Evolutionary conservation across 108 stramenopile species (phyloP).

Genomic region (Licmophora abbreviata): DNA sequence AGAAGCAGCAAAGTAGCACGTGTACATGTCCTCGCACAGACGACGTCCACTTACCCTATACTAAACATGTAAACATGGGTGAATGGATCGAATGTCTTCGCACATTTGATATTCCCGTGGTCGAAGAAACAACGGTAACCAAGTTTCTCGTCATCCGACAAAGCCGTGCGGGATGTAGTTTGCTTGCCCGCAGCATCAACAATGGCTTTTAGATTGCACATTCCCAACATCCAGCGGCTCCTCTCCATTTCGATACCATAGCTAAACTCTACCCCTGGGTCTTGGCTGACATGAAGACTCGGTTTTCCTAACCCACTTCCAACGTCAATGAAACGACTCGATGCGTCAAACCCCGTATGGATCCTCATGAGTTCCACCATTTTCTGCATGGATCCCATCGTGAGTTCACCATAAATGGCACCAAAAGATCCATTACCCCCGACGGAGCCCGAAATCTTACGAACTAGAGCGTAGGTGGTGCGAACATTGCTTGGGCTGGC

Average conservation of each 20-base stretch:
- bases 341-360: conserved; percentile 51
- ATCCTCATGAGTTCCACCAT: conserved; percentile 76
- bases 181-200: conserved; percentile 21
- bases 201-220: conserved; percentile 60
- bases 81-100: conserved; percentile 88
- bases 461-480: conserved; percentile 50
- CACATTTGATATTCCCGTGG: conserved; percentile 78
- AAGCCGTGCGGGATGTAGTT: not conserved
- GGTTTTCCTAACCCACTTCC: conserved; percentile 97
- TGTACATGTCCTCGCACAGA: not conserved
- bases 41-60: conserved; percentile 56
- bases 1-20: not conserved
- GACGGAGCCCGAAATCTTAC: conserved; percentile 75
- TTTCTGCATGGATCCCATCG: conserved; percentile 85
- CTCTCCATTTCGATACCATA: conserved; percentile 91
- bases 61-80: conserved; percentile 99
- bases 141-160: conserved; percentile 6
- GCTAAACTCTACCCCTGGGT: conserved; percentile 80
- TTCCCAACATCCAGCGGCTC: conserved; percentile 72
- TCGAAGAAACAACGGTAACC: conserved; percentile 52
- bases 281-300: conserved; percentile 89
- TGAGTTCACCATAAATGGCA: conserved; percentile 94
- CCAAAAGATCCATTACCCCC: conserved; percentile 86
- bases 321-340: conserved; percentile 93
- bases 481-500: conserved; percentile 34